phyloP scores from a whole-genome alignment of 768 basidiomycete species.

The Boletus edulis region DNA sequence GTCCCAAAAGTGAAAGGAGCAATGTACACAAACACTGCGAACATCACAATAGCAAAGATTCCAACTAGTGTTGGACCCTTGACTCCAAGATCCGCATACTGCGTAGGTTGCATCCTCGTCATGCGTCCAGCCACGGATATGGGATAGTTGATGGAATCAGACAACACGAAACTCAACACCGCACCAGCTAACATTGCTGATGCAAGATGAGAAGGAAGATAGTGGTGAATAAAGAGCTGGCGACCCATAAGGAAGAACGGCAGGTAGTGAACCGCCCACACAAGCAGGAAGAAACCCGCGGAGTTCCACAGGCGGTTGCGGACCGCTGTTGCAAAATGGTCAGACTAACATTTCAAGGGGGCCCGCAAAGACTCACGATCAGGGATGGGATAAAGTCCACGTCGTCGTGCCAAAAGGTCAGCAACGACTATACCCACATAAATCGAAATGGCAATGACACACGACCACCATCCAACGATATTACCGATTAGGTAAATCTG shows the following conservation, averaged over 20 bases:
- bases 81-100: constrained; percentile 73
- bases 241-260: constrained; percentile 99
- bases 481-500: constrained; percentile 99
- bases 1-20: constrained; percentile 93
- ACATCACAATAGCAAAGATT: constrained; percentile 56
- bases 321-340: constrained; percentile 52
- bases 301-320: constrained; percentile 96
- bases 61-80: constrained; percentile 68
- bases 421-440: constrained; percentile 89
- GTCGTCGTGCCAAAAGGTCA: constrained; percentile 83
- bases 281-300: constrained; percentile 89
- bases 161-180: constrained; percentile 85
- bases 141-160: constrained; percentile 90
- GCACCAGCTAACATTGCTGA: constrained; percentile 91
- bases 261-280: constrained; percentile 94
- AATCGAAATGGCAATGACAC: constrained; percentile 80
- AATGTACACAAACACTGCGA: constrained; percentile 69
- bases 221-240: constrained; percentile 96
- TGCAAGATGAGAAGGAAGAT: constrained; percentile 93
- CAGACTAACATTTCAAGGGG: neutral
- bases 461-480: constrained; percentile 92
- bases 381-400: constrained; percentile 82
- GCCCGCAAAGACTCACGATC: constrained; percentile 58
- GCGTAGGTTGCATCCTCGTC: constrained; percentile 48
- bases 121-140: constrained; percentile 73